phyloP scores from a whole-genome alignment of 2,329 filamentous ascomycete genomes.

The Mollisiaceae sp. region DNA sequence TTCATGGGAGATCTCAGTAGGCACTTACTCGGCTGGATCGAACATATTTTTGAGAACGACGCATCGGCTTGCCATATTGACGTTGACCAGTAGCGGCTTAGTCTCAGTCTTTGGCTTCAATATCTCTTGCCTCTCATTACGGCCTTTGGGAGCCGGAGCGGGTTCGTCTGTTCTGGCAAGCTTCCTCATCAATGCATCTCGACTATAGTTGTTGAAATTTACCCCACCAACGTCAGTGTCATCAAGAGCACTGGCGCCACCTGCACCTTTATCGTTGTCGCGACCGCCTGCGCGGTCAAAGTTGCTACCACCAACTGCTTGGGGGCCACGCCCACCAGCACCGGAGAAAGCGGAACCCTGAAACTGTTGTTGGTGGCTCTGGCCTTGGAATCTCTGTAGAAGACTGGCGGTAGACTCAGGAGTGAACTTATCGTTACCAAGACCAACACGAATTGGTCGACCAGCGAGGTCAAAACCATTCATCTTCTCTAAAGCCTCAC shows the following conservation, averaged over 20 bases:
- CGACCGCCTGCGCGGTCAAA: slow-evolving; percentile 91
- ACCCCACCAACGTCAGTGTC: slow-evolving; percentile 97
- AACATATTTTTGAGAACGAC: slow-evolving; percentile 97
- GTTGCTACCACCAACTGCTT: slow-evolving; percentile 73
- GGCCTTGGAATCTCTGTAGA: slow-evolving; percentile 87
- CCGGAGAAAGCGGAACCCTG: slow-evolving; percentile 93
- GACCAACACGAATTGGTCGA: slow-evolving; percentile 95
- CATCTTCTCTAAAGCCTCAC: slow-evolving; percentile 97
- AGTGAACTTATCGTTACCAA: slow-evolving; percentile 99
- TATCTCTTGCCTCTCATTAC: slow-evolving; percentile 68
- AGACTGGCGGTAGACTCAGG: slow-evolving; percentile 93
- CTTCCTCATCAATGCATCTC: slow-evolving; percentile 98
- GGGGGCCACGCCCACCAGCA: slow-evolving; percentile 82
- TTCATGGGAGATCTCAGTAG: neutral
- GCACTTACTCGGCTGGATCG: slow-evolving; percentile 83
- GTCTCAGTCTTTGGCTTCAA: slow-evolving; percentile 79
- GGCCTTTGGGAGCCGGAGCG: slow-evolving; percentile 59
- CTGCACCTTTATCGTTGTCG: slow-evolving; percentile 85
- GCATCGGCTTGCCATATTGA: slow-evolving; percentile 92
- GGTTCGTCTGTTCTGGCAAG: slow-evolving; percentile 93
- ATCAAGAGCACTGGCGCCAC: slow-evolving; percentile 91
- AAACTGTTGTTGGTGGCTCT: slow-evolving; percentile 71
- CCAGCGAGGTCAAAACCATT: slow-evolving; percentile 98
- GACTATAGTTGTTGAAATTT: slow-evolving; percentile 99
- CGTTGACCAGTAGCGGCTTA: slow-evolving; percentile 80